Evolutionary conservation across 2,329 filamentous ascomycete species (phyloP), one percentile per base, ranked within the genome.

Genomic region (Cephalotrichum gorgonifer): DNA sequence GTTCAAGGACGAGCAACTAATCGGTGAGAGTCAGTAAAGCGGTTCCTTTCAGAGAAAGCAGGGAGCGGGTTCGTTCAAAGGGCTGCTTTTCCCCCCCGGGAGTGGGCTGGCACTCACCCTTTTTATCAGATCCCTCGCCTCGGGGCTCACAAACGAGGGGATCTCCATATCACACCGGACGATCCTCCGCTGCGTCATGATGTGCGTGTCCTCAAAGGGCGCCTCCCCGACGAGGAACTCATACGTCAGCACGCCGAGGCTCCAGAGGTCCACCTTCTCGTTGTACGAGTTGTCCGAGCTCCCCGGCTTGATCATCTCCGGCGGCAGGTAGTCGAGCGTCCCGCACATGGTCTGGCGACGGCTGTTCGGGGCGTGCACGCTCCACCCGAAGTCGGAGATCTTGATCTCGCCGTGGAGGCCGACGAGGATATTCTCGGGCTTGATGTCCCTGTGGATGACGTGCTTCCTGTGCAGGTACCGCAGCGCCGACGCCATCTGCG

Each of bases 361-460:
- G 70, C 91, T 94, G 67, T 95, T 96, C 26, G 93, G 93, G 5
- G 93, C 93, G 66, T 98, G 93, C 4, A 97, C 93, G 63, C 87
- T 94, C 93, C 93, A 98, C 45, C 93, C 91, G 61, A 97, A 98
- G 66, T 98, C 93, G 4, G 88, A 94, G 61, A 98, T 90, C 69
- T 98, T 98, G 71, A 98, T 90, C 73, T 98, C 93, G 56, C 90
- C 93, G 62, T 97, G 91, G 52, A 97, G 89, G 14, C 91, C 91
- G 27, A 97, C 85, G 22, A 97, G 77, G 55, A 97, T 97, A 61
- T 97, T 97, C 69, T 97, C 90, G 2, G 90, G 90, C 73, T 97
- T 97, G 71, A 97, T 97, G 60, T 97, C 90, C 51, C 90, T 79
- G 68, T 97, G 91, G 71, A 97, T 97, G 57, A 97, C 87, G 65